Conservation (phyloP, 352 stramenopile species). For the Phytophthora cactorum region DNA sequence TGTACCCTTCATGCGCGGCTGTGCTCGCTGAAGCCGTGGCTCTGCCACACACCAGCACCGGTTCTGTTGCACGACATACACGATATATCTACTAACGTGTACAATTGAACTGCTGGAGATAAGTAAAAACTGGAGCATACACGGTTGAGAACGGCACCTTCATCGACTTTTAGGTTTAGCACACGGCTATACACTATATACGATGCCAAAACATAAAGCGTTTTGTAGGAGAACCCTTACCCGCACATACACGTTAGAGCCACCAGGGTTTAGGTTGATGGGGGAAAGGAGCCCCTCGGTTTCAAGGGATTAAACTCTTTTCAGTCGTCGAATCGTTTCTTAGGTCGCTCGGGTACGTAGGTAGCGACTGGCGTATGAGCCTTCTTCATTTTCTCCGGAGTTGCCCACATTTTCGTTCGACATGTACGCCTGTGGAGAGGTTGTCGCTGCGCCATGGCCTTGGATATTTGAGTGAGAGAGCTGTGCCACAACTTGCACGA, state of each 20-base stretch:
- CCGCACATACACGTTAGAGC: constrained; percentile 11
- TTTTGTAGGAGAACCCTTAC: constrained; percentile 9
- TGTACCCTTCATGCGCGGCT: neutral
- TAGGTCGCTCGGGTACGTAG: too few species aligned
- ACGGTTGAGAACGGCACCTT: neutral
- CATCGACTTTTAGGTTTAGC: constrained; percentile 2
- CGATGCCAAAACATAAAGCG: neutral
- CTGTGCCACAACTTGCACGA: too few species aligned
- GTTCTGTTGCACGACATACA: constrained; percentile 3
- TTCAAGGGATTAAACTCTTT: constrained; percentile 2
- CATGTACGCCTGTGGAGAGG: too few species aligned
- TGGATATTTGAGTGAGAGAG: too few species aligned
- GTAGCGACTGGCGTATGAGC: too few species aligned
- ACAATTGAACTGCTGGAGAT: neutral
- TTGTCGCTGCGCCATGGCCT: too few species aligned
- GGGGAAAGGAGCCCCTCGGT: constrained; percentile 5
- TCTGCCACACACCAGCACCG: neutral
- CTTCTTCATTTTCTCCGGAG: too few species aligned
- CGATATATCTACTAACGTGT: neutral
- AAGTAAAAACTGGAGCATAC: neutral
- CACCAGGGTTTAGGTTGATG: neutral
- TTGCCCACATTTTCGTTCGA: too few species aligned
- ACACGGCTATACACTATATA: constrained; percentile 1
- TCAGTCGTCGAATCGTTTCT: too few species aligned
- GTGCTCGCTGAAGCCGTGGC: neutral